phyloP scores from a whole-genome alignment of 768 basidiomycete species.

The Termitomyces sp. region DNA sequence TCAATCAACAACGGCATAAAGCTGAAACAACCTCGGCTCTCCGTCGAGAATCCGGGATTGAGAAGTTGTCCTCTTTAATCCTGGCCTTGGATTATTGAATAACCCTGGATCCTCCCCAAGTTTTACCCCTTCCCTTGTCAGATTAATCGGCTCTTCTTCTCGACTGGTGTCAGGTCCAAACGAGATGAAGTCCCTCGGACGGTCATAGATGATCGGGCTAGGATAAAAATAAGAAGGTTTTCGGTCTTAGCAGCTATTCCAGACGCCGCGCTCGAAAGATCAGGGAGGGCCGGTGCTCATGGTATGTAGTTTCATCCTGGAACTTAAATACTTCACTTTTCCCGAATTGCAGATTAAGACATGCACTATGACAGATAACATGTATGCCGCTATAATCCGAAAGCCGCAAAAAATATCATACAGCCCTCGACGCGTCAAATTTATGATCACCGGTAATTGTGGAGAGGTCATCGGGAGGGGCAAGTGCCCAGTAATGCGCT shows the following conservation, averaged over 20 bases:
- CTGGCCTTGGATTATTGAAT: conserved; percentile 9
- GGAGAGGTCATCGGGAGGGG: background rate
- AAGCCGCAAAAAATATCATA: background rate
- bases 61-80: background rate
- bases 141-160: conserved; percentile 3
- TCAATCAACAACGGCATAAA: background rate
- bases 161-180: background rate
- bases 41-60: conserved; percentile 8
- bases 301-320: background rate
- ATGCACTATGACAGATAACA: background rate
- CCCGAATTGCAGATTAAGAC: background rate
- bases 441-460: background rate
- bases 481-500: background rate
- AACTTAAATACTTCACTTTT: background rate
- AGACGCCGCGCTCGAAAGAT: background rate
- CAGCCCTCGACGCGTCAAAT: background rate
- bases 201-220: background rate
- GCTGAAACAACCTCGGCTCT: background rate
- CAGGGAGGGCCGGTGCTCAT: background rate
- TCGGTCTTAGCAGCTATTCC: background rate
- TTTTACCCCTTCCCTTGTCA: conserved; percentile 2
- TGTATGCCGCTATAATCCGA: background rate
- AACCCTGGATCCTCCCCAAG: conserved; percentile 6
- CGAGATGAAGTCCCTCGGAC: conserved; percentile 6
- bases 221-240: background rate